Evolutionary conservation across 768 basidiomycete species (phyloP), one percentile per base, ranked within the genome.

Genomic region (Trametes coccinea): DNA sequence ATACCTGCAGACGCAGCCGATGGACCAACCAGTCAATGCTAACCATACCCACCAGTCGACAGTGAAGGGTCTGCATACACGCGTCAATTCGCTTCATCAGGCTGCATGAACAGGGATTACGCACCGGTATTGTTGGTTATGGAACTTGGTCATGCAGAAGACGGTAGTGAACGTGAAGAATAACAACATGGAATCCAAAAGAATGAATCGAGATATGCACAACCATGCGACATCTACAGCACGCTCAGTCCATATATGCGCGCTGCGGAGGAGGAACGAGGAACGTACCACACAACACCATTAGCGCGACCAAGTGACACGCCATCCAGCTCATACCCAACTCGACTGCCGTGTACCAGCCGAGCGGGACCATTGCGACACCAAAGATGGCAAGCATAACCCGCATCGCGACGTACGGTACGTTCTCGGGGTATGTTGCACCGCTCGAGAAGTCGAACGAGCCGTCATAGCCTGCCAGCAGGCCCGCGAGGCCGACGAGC

Each of bases 31-130:
- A 0, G 95, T 98, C 66, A 96, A 73, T n/a, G 84, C 75, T 9
- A 99, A 80, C 95, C 95, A 99, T 62, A 90, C 69, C 95, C 95
- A 98, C 97, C 97, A 99, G 71, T 98, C 97, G 62, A 91, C 80
- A 33, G 93, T 89, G 73, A 99, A 99, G 0, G 97, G 84, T 66
- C 95, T 96, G 66, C 7, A 11, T 37, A 29, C 5, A 33, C 53
- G 69, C 71, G 33, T 61, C n/a, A n/a, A n/a, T n/a, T n/a, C n/a
- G n/a, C n/a, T n/a, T n/a, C n/a, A n/a, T n/a, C n/a, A n/a, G n/a
- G n/a, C 45, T 4, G 46, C 16, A 50, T 9, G 44, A 65, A 0
- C 27, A 11, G 34, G 1, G 0, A 2, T 11, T 11, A 40, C 14
- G 27, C 93, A 96, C 94, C 92, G 86, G 67, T 89, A 90, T 78